These are phyloP conservation scores for Penicillium canescens DNA, from an alignment of 495 filamentous ascomycete species.

Conservation along the genomic window DNA sequence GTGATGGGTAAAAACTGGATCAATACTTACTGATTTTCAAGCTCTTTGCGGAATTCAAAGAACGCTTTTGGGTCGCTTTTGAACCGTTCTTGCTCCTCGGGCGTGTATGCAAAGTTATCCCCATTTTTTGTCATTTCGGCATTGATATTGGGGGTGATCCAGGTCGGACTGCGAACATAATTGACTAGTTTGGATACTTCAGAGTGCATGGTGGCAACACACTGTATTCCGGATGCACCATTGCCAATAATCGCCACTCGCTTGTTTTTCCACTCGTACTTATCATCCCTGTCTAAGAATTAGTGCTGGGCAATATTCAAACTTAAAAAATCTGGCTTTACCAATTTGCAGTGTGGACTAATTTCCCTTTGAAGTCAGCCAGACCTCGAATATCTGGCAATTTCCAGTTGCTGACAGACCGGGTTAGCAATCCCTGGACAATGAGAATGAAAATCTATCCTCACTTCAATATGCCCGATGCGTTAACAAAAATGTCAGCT, in stretches of 20 bases:
- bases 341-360: constrained; percentile 52
- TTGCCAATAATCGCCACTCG: constrained; percentile 51
- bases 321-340: not conserved
- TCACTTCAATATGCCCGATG: constrained; percentile 46
- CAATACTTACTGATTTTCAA: constrained; percentile 12
- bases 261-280: constrained; percentile 44
- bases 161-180: constrained; percentile 28
- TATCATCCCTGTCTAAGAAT: constrained; percentile 23
- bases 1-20: not conserved
- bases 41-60: constrained; percentile 12
- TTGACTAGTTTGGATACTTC: constrained; percentile 30
- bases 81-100: constrained; percentile 31
- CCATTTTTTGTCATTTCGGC: constrained; percentile 15
- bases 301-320: not conserved
- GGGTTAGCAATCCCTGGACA: not conserved
- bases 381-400: constrained; percentile 54
- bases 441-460: not conserved
- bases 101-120: constrained; percentile 38
- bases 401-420: constrained; percentile 25
- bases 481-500: constrained; percentile 49
- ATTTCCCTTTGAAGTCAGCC: constrained; percentile 43
- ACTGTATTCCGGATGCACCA: constrained; percentile 50
- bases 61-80: constrained; percentile 6
- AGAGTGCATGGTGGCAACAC: constrained; percentile 54
- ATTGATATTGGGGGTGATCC: constrained; percentile 9